These are phyloP conservation scores for Boletus reticuloceps DNA, from an alignment of 768 basidiomycete genomes.

Conservation along the genomic window DNA sequence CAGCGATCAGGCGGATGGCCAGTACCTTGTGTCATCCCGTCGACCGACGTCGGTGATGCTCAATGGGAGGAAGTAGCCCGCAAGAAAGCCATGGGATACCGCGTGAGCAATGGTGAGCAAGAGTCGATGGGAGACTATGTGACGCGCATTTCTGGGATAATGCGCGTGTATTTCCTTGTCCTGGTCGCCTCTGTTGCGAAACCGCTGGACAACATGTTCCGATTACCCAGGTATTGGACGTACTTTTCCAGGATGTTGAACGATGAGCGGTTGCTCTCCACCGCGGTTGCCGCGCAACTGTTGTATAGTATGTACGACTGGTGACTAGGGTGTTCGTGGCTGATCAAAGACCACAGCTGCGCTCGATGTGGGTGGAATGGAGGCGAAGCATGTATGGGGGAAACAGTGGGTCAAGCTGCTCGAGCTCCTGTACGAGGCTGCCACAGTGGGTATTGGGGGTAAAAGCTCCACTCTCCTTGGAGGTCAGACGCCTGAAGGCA, in stretches of 20 bases:
- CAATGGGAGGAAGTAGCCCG: conserved; percentile 43
- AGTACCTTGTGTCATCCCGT: conserved; percentile 61
- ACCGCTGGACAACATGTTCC: conserved; percentile 46
- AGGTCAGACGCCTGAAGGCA: conserved; percentile 57
- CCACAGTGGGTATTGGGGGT: conserved; percentile 50
- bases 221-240: conserved; percentile 64
- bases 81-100: conserved; percentile 56
- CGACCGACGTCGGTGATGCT: conserved; percentile 47
- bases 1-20: conserved; percentile 90
- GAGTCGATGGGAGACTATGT: conserved; percentile 64
- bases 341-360: conserved; percentile 46
- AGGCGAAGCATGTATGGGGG: conserved; percentile 68
- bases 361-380: conserved; percentile 65
- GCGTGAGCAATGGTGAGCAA: conserved; percentile 39
- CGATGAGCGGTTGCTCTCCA: conserved; percentile 49
- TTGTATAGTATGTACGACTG: conserved; percentile 50
- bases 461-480: conserved; percentile 45
- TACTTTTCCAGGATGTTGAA: conserved; percentile 66
- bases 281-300: conserved; percentile 62
- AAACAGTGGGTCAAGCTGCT: conserved; percentile 76
- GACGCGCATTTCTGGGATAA: conserved; percentile 68
- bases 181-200: conserved; percentile 43
- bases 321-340: not conserved
- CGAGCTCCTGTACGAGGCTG: conserved; percentile 59
- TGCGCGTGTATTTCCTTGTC: conserved; percentile 86